These are phyloP conservation scores for Phylloporus gajari DNA, from an alignment of 1,284 basidiomycete species.

Conservation along the genomic window DNA sequence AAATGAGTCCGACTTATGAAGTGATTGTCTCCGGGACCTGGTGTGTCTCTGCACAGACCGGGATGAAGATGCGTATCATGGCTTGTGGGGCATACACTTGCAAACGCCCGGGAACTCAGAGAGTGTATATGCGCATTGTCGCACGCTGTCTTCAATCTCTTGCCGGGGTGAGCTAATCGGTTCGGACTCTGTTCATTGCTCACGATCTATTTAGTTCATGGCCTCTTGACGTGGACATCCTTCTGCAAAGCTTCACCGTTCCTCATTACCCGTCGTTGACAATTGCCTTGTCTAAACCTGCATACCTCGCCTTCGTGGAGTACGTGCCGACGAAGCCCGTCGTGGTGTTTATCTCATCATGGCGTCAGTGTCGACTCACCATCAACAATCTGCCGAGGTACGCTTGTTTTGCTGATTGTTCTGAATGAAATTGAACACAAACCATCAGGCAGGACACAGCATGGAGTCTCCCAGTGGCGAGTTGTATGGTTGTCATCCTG, in stretches of 20 bases:
- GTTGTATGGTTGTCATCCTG: conserved; percentile 99
- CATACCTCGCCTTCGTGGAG: conserved; percentile 93
- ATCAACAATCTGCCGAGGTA: conserved; percentile 94
- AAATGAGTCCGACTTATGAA: conserved; percentile 96
- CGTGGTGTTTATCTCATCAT: conserved; percentile 92
- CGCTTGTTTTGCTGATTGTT: conserved; percentile 18
- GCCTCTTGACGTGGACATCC: conserved; percentile 96
- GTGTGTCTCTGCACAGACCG: conserved; percentile 96
- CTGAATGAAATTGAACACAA: background rate
- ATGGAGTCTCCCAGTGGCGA: conserved; percentile 92
- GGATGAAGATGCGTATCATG: conserved; percentile 90
- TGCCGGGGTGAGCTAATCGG: conserved; percentile 71
- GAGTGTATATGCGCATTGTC: conserved; percentile 97
- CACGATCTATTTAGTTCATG: conserved; percentile 70
- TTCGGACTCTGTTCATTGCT: conserved; percentile 3
- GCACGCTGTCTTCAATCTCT: conserved; percentile 98
- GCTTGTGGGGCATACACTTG: conserved; percentile 93
- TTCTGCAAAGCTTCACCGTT: conserved; percentile 94
- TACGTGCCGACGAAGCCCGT: conserved; percentile 89
- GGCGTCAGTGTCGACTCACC: conserved; percentile 92
- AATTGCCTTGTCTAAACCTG: conserved; percentile 99
- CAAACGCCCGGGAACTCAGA: conserved; percentile 95
- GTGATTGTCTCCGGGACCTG: conserved; percentile 94
- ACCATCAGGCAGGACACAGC: conserved; percentile 79
- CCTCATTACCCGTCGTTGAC: conserved; percentile 98